Evolutionary conservation across 23 red algal species (phyloP).

Genomic region (Agarophyton chilense): DNA sequence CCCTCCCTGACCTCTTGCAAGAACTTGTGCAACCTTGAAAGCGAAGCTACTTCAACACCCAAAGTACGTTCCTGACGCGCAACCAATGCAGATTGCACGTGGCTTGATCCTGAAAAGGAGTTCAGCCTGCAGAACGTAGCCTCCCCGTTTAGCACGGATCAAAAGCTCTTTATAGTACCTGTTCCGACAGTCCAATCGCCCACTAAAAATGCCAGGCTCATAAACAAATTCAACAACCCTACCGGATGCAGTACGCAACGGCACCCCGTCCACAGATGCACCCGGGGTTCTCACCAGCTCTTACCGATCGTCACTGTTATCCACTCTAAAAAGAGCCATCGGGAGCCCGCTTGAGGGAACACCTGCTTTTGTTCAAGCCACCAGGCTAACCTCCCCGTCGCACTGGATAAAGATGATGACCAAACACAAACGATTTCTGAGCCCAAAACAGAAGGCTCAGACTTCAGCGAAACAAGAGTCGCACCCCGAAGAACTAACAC

Average conservation of each 20-base stretch:
- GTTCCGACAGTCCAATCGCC: background rate
- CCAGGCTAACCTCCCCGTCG: background rate
- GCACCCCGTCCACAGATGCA: background rate
- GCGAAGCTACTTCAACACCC: background rate
- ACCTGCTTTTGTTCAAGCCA: background rate
- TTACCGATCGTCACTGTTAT: background rate
- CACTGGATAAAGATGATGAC: background rate
- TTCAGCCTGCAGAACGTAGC: background rate
- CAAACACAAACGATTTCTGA: background rate
- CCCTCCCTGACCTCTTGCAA: constrained; percentile 2
- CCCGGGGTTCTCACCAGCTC: background rate
- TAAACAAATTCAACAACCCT: background rate
- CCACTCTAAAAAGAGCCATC: background rate
- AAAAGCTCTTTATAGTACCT: background rate
- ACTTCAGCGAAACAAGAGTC: background rate
- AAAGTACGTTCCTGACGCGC: background rate
- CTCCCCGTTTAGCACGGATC: background rate
- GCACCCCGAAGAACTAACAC: background rate
- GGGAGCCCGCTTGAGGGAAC: background rate
- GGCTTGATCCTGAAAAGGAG: constrained; percentile 15
- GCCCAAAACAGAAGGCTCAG: background rate
- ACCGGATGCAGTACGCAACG: background rate
- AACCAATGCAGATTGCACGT: background rate
- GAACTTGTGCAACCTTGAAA: constrained; percentile 2
- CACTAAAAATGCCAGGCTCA: background rate